A percentile compares a stretch with the other conserved stretches of the same genome.
Evolutionary conservation across 2,329 filamentous ascomycete genomes (phyloP).

Genomic region (Pseudogymnoascus verrucosus): DNA sequence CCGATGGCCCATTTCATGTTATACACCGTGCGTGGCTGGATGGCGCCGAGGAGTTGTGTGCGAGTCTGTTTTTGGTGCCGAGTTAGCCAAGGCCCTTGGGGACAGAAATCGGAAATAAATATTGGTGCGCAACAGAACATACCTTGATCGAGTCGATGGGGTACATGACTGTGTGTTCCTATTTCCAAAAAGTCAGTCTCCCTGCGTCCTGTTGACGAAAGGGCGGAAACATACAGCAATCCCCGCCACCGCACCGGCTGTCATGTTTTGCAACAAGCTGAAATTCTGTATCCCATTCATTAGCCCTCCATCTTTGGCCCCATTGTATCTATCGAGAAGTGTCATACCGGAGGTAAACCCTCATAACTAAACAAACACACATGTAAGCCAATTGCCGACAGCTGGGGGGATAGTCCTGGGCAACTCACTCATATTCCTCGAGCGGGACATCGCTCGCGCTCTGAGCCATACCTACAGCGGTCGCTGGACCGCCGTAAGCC

Average conservation of each 20-base stretch:
- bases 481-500: slow-evolving; percentile 5
- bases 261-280: slow-evolving; percentile 89
- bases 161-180: slow-evolving; percentile 99
- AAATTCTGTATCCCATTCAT: slow-evolving; percentile 54
- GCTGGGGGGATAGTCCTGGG: background rate
- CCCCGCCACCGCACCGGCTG: slow-evolving; percentile 90
- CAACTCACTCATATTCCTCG: slow-evolving; percentile 6
- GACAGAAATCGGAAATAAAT: background rate
- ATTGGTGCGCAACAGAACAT: slow-evolving; percentile 9
- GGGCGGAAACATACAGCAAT: slow-evolving; percentile 62
- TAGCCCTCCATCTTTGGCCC: background rate
- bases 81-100: background rate
- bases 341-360: background rate
- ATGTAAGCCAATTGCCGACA: background rate
- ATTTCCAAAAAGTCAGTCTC: slow-evolving; percentile 14
- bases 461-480: slow-evolving; percentile 1
- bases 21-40: background rate
- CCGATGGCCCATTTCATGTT: background rate
- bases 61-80: slow-evolving; percentile 59
- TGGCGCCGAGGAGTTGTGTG: slow-evolving; percentile 92
- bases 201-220: slow-evolving; percentile 22
- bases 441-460: background rate
- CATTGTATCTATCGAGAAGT: background rate
- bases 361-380: slow-evolving; percentile 1
- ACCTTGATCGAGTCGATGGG: slow-evolving; percentile 98